Conservation (phyloP, 306 rosid species). For the Castanea sativa region DNA sequence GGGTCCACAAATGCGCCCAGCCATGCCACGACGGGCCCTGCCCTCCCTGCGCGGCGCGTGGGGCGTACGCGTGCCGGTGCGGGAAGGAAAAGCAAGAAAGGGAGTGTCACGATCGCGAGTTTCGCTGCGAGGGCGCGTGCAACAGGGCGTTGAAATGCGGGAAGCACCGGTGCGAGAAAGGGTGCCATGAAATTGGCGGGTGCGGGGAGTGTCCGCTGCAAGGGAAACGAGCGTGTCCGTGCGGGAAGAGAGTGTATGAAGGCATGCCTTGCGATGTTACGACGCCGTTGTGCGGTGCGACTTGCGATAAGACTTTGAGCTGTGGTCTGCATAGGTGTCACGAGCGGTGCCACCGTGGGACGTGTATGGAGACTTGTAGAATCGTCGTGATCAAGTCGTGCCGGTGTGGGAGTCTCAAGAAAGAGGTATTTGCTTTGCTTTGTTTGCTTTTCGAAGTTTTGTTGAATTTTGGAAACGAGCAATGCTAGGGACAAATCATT, state of each 20-base stretch:
- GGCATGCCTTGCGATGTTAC: slow-evolving; percentile 79
- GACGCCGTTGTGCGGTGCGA: slow-evolving; percentile 73
- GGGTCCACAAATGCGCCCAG: slow-evolving; percentile 57
- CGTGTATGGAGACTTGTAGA: slow-evolving; percentile 74
- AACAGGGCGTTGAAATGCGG: slow-evolving; percentile 66
- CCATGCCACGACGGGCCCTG: slow-evolving; percentile 71
- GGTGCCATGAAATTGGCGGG: slow-evolving; percentile 64
- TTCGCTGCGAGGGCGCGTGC: slow-evolving; percentile 59
- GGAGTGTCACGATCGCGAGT: slow-evolving; percentile 72
- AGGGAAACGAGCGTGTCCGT: slow-evolving; percentile 88
- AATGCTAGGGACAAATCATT: too few relatives aligned
- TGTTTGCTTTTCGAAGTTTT: not conserved
- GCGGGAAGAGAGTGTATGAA: slow-evolving; percentile 71
- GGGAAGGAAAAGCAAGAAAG: slow-evolving; percentile 61
- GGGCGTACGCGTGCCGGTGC: slow-evolving; percentile 55
- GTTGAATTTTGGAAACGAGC: too few relatives aligned
- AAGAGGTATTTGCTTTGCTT: slow-evolving; percentile 53
- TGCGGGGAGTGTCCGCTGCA: slow-evolving; percentile 80
- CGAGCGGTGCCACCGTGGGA: slow-evolving; percentile 88
- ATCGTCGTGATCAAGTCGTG: slow-evolving; percentile 69
- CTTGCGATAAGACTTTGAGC: slow-evolving; percentile 66
- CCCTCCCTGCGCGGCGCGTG: slow-evolving; percentile 61
- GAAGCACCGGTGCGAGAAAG: slow-evolving; percentile 67
- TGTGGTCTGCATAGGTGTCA: slow-evolving; percentile 85
- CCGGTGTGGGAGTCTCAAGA: slow-evolving; percentile 86